Evolutionary conservation across 768 basidiomycete genomes (phyloP), one percentile per base, ranked within the genome.

Genomic region (Russula emetica): DNA sequence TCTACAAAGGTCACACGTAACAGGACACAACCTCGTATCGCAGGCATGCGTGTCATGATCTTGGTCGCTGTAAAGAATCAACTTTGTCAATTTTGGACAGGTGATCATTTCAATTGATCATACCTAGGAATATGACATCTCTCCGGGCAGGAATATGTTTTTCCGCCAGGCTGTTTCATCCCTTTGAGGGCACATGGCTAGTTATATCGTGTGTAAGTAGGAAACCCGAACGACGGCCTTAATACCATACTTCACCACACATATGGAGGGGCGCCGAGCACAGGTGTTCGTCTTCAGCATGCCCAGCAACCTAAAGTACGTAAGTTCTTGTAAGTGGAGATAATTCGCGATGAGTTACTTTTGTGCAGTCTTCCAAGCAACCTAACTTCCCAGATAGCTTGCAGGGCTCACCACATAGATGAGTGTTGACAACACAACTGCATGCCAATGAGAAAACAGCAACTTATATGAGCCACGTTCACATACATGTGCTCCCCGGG

Each of bases 351-450:
- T 11, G 30, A 20, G 67, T 22, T 40, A 83, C 85, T 74, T 83
- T 82, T 9, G 78, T 78, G 62, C 86, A 87, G 24, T 78, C 70
- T 7, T 72, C 73, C 28, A 83, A 71, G 63, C 86, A 87, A 0
- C 85, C 85, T 45, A 73, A 72, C 58, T 75, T 81, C 42, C 77
- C 80, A 4, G 67, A 69, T 14, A 84, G 74, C 42, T 71, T 70
- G 69, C 86, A 87, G 9, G 71, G 69, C 52, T 79, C 74, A 14
- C 84, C 86, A 55, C 85, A 87, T 1, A 85, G 67, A 71, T 87
- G 81, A n/a, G 72, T 69, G 24, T 28, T 64, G 28, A 64, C 54
- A 24, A 78, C 72, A 65, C 85, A 87, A 61, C 86, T 87, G 58
- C 20, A 52, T 44, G 38, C 14, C 14, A 5, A 28, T 26, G 28